These are phyloP conservation scores for Cladophialophora bantiana DNA, from an alignment of 2,329 filamentous ascomycete genomes.

Conservation along the genomic window DNA sequence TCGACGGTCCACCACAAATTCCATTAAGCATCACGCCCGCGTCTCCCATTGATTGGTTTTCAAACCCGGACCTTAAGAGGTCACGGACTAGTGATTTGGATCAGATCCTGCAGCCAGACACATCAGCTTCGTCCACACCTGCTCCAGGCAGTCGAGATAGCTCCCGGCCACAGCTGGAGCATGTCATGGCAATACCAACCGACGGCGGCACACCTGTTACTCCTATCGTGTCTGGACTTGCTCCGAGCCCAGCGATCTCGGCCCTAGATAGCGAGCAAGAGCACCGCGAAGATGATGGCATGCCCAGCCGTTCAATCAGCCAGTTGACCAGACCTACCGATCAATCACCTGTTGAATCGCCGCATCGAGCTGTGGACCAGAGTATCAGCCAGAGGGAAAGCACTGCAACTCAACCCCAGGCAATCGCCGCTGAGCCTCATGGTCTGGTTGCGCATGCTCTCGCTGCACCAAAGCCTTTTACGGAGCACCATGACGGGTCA, in stretches of 20 bases:
- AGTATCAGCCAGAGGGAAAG: slow-evolving; percentile 7
- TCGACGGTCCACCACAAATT: slow-evolving; percentile 33
- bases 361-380: slow-evolving; percentile 12
- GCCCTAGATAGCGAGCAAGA: slow-evolving; percentile 34
- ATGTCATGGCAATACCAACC: background rate
- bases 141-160: slow-evolving; percentile 1
- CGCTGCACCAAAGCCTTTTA: slow-evolving; percentile 18
- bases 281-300: slow-evolving; percentile 15
- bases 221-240: slow-evolving; percentile 6
- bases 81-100: slow-evolving; percentile 21
- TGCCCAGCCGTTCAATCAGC: slow-evolving; percentile 34
- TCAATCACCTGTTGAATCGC: slow-evolving; percentile 26
- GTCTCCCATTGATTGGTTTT: slow-evolving; percentile 35
- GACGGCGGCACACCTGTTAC: background rate
- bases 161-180: background rate
- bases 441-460: slow-evolving; percentile 10
- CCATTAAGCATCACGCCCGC: slow-evolving; percentile 32
- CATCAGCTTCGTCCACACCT: slow-evolving; percentile 13
- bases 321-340: slow-evolving; percentile 32
- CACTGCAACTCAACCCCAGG: background rate
- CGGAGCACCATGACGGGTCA: slow-evolving; percentile 13
- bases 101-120: slow-evolving; percentile 7
- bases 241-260: slow-evolving; percentile 34
- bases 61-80: slow-evolving; percentile 21
- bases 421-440: background rate